phyloP scores from a whole-genome alignment of 768 basidiomycete species.

The Boletellus ananiceps region DNA sequence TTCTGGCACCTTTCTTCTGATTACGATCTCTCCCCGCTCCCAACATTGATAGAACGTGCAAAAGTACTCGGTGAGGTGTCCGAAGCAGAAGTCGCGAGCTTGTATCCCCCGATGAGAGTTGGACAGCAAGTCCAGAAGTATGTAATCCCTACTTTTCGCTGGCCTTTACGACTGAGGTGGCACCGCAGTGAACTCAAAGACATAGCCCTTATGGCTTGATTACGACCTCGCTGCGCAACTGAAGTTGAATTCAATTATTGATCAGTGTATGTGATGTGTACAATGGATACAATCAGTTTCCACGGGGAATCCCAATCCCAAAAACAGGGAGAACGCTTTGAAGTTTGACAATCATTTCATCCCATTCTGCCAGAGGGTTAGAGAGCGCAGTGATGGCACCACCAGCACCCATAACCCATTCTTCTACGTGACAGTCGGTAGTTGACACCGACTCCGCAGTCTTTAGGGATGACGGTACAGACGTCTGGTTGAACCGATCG shows the following conservation, averaged over 20 bases:
- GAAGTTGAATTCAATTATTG: slow-evolving; percentile 37
- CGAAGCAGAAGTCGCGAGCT: slow-evolving; percentile 22
- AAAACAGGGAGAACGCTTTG: slow-evolving; percentile 71
- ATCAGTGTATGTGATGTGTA: not conserved
- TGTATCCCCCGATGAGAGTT: slow-evolving; percentile 76
- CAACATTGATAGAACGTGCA: slow-evolving; percentile 47
- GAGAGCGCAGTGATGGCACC: slow-evolving; percentile 95
- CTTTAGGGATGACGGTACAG: slow-evolving; percentile 9
- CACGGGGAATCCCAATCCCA: slow-evolving; percentile 31
- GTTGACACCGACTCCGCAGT: slow-evolving; percentile 10
- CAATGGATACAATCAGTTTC: slow-evolving; percentile 9
- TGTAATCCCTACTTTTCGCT: slow-evolving; percentile 20
- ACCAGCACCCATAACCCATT: slow-evolving; percentile 86
- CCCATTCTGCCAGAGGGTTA: slow-evolving; percentile 84
- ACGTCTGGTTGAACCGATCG: slow-evolving; percentile 22
- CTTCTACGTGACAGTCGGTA: slow-evolving; percentile 33
- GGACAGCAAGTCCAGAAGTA: slow-evolving; percentile 86
- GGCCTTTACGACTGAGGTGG: slow-evolving; percentile 6
- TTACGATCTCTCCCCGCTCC: slow-evolving; percentile 66
- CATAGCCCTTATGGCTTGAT: slow-evolving; percentile 73
- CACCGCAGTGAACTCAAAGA: slow-evolving; percentile 66
- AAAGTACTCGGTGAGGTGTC: slow-evolving; percentile 38
- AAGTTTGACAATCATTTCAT: slow-evolving; percentile 88
- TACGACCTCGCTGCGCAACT: not conserved
- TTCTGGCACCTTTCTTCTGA: slow-evolving; percentile 94